phyloP scores from a whole-genome alignment of 1,284 basidiomycete genomes.

The Cyathus pygmaeus region DNA sequence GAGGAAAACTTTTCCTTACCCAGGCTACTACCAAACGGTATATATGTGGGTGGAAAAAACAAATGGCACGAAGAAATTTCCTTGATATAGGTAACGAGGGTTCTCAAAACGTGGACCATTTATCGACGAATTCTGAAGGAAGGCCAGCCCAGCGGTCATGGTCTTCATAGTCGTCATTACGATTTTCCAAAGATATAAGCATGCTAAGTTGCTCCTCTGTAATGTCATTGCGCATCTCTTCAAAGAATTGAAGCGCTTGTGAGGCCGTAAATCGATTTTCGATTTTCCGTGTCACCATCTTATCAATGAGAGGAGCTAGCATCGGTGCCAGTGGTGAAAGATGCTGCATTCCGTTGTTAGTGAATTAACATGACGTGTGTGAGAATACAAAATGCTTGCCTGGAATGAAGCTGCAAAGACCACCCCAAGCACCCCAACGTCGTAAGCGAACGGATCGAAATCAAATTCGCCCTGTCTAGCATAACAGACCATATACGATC shows the following conservation, averaged over 20 bases:
- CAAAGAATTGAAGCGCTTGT: constrained; percentile 32
- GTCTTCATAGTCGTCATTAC: not conserved
- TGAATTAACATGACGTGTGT: not conserved
- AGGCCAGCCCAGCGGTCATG: constrained; percentile 16
- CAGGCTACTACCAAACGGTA: not conserved
- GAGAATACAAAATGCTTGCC: constrained; percentile 10
- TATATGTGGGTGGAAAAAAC: not conserved
- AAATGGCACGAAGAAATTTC: not conserved
- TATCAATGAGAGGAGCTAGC: constrained; percentile 35
- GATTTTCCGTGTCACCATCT: constrained; percentile 30
- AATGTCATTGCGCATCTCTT: constrained; percentile 9
- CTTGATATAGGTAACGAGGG: not conserved
- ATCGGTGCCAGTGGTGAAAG: constrained; percentile 18
- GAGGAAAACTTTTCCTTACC: no score
- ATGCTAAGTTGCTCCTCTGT: constrained; percentile 1
- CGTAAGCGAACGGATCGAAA: constrained; percentile 38
- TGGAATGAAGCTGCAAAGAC: constrained; percentile 13
- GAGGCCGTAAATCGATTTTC: constrained; percentile 30
- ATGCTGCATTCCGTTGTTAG: constrained; percentile 13
- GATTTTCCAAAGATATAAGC: not conserved
- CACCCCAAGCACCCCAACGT: constrained; percentile 30
- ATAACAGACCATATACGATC: constrained; percentile 11
- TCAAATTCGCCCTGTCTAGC: constrained; percentile 34
- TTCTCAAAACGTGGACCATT: constrained; percentile 14
- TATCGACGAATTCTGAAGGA: constrained; percentile 15